Base-by-base conservation (phyloP, 2,329 filamentous ascomycete genomes). In the Fusarium zealandicum region DNA sequence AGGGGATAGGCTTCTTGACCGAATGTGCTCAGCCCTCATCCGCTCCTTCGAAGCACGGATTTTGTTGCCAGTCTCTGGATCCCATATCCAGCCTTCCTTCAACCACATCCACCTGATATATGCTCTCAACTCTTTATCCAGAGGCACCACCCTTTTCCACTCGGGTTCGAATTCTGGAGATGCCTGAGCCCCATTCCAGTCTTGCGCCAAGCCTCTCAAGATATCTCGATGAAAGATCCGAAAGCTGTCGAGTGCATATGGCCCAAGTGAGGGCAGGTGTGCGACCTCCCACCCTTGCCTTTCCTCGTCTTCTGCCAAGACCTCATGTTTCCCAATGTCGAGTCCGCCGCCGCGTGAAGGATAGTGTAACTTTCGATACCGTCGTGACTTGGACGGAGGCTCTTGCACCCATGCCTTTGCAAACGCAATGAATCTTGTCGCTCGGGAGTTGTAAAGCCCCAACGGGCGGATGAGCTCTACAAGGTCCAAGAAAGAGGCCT, bases 81-180 rank as follows among this genome's bases (percentile, higher is more conserved):
- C 17, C 59, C 59, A 62, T 13, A 63, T 16, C 59, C 59, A 63
- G 0, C 59, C 46, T 9, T 54, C 37, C 0, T 50, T 63, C 0
- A 63, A 39, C 60, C 60, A 63, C 56, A 57, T 63, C 60, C 60
- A 63, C 2, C 59, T 27, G 0, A 62, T 28, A 37, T 49, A 62
- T 1, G 43, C 51, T 17, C 41, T 44, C 14, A 62, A 25, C 27
- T 62, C 59, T 22, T 62, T 62, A 12, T 62, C 59, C n/a, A 52
- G 18, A 1, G 59, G 59, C 9, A 56, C 30, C 1, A 62, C 59
- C 12, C 51, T 20, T 3, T 63, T 62, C 59, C 59, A 62, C 6
- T 62, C 59, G 1, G 59, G 40, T 10, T 62, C 59, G 22, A 62
- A 60, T 0, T 1, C 27, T 2, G 16, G 6, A 8, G 4, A 0